Evolutionary conservation across 75 land plant genomes (phyloP).

Genomic region (Pinus tabuliformis): DNA sequence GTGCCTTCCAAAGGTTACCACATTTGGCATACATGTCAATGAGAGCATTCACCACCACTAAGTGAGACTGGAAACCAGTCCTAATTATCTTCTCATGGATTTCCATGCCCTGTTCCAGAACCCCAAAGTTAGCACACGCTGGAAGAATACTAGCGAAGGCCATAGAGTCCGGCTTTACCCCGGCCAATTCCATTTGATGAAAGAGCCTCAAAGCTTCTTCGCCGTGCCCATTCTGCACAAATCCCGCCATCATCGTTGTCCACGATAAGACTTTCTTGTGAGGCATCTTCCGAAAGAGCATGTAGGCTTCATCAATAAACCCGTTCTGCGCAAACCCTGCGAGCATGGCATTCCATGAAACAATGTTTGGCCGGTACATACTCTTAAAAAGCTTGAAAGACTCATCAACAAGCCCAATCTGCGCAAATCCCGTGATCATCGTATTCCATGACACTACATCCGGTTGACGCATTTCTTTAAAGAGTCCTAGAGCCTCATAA

Average conservation of each 20-base stretch:
- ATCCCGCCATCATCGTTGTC: slow-evolving; percentile 66
- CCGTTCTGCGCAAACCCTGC: slow-evolving; percentile 36
- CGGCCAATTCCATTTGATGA: slow-evolving; percentile 31
- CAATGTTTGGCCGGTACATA: slow-evolving; percentile 30
- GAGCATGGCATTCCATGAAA: slow-evolving; percentile 60
- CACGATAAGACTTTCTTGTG: slow-evolving; percentile 44
- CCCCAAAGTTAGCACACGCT: slow-evolving; percentile 37
- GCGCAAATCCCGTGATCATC: slow-evolving; percentile 50
- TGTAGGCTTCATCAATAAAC: slow-evolving; percentile 28
- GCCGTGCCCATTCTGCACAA: slow-evolving; percentile 32
- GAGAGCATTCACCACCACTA: slow-evolving; percentile 25
- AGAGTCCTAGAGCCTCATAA: background rate
- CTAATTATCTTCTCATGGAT: background rate
- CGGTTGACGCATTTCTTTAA: background rate
- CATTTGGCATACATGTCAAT: slow-evolving; percentile 25
- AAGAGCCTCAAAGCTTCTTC: slow-evolving; percentile 34
- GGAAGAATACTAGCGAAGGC: slow-evolving; percentile 49
- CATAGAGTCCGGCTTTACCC: slow-evolving; percentile 40
- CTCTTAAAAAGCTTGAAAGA: slow-evolving; percentile 25
- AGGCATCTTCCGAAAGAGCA: slow-evolving; percentile 33
- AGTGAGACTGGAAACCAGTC: background rate
- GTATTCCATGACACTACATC: slow-evolving; percentile 56
- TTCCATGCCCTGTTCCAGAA: slow-evolving; percentile 32
- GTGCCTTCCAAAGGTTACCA: slow-evolving; percentile 22
- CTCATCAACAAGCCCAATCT: slow-evolving; percentile 26